These are phyloP conservation scores for Blastobotrys robertii DNA, from an alignment of 805 yeast species.

Conservation along the genomic window DNA sequence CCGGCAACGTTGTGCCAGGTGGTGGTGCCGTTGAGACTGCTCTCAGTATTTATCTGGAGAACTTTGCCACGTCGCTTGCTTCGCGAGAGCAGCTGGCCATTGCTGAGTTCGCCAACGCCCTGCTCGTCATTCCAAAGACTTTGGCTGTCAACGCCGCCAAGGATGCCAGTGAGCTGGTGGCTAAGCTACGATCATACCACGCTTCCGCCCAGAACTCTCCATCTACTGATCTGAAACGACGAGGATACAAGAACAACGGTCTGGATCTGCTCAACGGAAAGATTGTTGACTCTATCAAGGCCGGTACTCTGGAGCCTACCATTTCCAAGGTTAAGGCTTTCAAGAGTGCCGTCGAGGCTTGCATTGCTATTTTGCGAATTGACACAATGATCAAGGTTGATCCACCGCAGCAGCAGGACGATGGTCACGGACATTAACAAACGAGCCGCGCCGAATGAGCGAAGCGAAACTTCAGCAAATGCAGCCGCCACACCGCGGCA, in stretches of 20 bases:
- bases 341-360: slow-evolving; percentile 95
- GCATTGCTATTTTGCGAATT: slow-evolving; percentile 92
- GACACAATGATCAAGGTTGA: slow-evolving; percentile 97
- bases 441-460: too few species aligned
- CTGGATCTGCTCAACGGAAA: slow-evolving; percentile 86
- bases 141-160: slow-evolving; percentile 96
- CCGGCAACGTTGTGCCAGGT: slow-evolving; percentile 93
- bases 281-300: slow-evolving; percentile 70
- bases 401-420: slow-evolving; percentile 77
- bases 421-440: slow-evolving; percentile 75
- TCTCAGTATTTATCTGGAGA: slow-evolving; percentile 85
- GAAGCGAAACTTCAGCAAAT: too few species aligned
- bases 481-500: too few species aligned
- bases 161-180: slow-evolving; percentile 89
- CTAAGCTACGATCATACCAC: slow-evolving; percentile 92
- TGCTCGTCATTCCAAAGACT: slow-evolving; percentile 90
- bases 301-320: slow-evolving; percentile 94
- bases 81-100: slow-evolving; percentile 96
- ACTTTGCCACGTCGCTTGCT: slow-evolving; percentile 95
- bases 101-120: slow-evolving; percentile 90
- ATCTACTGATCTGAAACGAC: slow-evolving; percentile 74
- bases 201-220: slow-evolving; percentile 86
- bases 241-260: slow-evolving; percentile 83
- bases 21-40: slow-evolving; percentile 99
- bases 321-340: slow-evolving; percentile 85